These are phyloP conservation scores for Entonaema liquescens DNA, from an alignment of 495 filamentous ascomycete species.

Conservation along the genomic window DNA sequence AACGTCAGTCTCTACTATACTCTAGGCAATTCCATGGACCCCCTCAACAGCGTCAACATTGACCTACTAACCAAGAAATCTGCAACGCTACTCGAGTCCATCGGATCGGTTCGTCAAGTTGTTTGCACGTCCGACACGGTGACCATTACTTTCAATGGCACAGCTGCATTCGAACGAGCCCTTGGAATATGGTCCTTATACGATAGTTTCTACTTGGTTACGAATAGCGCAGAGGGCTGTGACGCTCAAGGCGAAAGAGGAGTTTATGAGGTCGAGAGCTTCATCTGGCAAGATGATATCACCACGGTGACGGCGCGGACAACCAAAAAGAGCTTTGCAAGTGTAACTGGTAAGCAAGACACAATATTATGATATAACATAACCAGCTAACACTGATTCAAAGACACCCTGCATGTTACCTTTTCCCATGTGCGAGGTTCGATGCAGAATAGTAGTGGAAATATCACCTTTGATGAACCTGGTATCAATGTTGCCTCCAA, in stretches of 20 bases:
- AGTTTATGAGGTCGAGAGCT: constrained; percentile 32
- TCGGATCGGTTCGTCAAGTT: constrained; percentile 40
- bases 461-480: constrained; percentile 40
- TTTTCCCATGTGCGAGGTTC: constrained; percentile 37
- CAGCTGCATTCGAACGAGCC: constrained; percentile 33
- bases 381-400: constrained; percentile 10
- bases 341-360: constrained; percentile 41
- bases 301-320: constrained; percentile 32
- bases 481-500: constrained; percentile 38
- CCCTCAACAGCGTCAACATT: constrained; percentile 36
- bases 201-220: constrained; percentile 41
- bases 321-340: constrained; percentile 25
- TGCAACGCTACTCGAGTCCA: constrained; percentile 41
- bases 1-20: constrained; percentile 42
- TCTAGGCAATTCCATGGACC: constrained; percentile 21
- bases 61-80: constrained; percentile 41
- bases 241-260: constrained; percentile 40
- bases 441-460: constrained; percentile 23
- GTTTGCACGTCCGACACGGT: constrained; percentile 36
- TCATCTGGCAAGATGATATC: constrained; percentile 38
- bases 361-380: not conserved
- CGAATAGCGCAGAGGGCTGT: constrained; percentile 43
- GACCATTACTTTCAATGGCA: constrained; percentile 38
- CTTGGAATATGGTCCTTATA: constrained; percentile 35
- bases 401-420: constrained; percentile 23